Base-by-base conservation (phyloP, 768 basidiomycete species). In the Amanita brunnescens region DNA sequence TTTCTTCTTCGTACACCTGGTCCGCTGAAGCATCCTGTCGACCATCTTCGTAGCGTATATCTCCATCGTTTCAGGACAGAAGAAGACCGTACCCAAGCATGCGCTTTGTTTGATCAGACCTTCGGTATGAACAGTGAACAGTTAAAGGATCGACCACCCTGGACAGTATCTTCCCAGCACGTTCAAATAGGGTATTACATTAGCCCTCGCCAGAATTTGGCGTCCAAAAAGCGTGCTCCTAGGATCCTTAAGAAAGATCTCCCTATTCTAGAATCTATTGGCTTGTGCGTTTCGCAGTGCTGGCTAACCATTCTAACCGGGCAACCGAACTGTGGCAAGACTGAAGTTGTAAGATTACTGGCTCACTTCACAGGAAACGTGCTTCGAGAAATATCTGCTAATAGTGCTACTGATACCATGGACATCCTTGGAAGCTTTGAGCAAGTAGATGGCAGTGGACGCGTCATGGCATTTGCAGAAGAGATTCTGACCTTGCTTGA, bases 371-470 rank as follows among this genome's bases (percentile, higher is more conserved):
- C 79, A 30, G 95, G 96, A 21, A 76, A 79, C 46, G 40, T 64
- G 20, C 74, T 97, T 1, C 73, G 73, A 18, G 89, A 91, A 63
- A 76, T 96, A 42, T 73, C 81, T 14, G 72, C 97, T 61, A 94
- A 88, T 63, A 84, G 78, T 52, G 84, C 89, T 6, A 92, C 90
- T 2, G 96, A 99, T 63, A 89, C 93, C 1, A 83, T 85, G 64
- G 96, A 99, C 66, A 83, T 99, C 30, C 70, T 99, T 39, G 96
- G 96, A 30, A 87, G 89, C 63, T 98, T 97, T 61, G 96, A 99
- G 67, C 95, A 98, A 67, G 80, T 85, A 23, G 87, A 92, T 62
- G 49, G 62, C 33, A 67, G 65, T n/a, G 68, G 70, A 32, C 74
- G 72, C 14, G 54, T 71, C 26, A 48, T 67, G 8, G 59, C 61